Conservation (phyloP, 2,329 filamentous ascomycete species). For the Achaetomium macrosporum region DNA sequence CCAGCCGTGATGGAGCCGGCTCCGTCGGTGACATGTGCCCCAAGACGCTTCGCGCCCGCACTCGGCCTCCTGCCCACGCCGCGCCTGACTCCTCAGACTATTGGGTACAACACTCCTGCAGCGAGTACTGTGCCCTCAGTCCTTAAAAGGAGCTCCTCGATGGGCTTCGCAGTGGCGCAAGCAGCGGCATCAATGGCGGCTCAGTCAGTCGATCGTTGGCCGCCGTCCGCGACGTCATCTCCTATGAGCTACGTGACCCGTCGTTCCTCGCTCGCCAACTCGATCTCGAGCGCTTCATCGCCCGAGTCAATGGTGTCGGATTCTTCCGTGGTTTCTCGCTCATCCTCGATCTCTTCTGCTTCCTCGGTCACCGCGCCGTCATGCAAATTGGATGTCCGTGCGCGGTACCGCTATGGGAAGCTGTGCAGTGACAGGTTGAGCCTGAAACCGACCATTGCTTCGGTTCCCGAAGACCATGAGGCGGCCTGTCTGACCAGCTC, state of each 20-base stretch:
- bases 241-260: constrained; percentile 48
- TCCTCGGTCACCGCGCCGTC: constrained; percentile 57
- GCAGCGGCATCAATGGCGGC: constrained; percentile 40
- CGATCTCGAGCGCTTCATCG: constrained; percentile 57
- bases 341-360: constrained; percentile 59
- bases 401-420: constrained; percentile 59
- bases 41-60: constrained; percentile 45
- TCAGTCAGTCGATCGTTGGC: constrained; percentile 50
- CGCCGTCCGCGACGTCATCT: constrained; percentile 43
- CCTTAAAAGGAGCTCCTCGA: constrained; percentile 47
- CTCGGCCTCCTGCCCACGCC: constrained; percentile 54
- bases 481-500: constrained; percentile 48
- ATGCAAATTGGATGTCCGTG: constrained; percentile 53
- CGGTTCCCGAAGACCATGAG: constrained; percentile 53
- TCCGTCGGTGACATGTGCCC: constrained; percentile 37
- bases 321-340: constrained; percentile 54
- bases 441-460: constrained; percentile 47
- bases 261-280: constrained; percentile 58
- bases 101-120: constrained; percentile 55
- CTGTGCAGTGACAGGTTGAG: constrained; percentile 50
- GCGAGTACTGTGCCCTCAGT: constrained; percentile 49
- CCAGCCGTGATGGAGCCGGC: constrained; percentile 47
- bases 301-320: constrained; percentile 65
- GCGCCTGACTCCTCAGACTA: constrained; percentile 51
- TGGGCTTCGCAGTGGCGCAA: constrained; percentile 56